These are phyloP conservation scores for Gonium pectorale DNA, from an alignment of 139 green algal species.

Conservation along the genomic window DNA sequence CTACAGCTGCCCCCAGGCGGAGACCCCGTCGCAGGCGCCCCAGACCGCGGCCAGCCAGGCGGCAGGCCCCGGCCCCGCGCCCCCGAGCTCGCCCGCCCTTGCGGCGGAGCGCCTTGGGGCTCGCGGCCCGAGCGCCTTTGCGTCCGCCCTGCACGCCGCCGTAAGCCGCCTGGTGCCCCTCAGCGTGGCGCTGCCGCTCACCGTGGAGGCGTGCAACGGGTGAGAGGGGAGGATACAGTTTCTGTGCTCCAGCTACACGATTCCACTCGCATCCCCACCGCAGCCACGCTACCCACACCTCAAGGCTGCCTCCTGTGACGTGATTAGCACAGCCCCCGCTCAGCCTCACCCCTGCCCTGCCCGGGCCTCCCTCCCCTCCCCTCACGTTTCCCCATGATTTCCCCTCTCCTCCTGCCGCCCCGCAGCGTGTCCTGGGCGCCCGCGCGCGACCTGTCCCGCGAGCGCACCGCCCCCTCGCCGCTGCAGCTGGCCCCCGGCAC, in stretches of 20 bases:
- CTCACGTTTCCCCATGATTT: no score
- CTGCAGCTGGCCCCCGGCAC: slow-evolving; percentile 76
- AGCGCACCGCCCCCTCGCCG: slow-evolving; percentile 30
- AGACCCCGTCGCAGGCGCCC: no score
- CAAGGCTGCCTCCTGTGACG: no score
- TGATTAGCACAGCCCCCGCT: no score
- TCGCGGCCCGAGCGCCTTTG: not conserved
- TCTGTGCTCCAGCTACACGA: not conserved
- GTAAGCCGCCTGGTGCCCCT: slow-evolving; percentile 52
- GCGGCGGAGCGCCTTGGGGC: not conserved
- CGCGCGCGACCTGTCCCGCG: not conserved
- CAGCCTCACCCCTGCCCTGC: no score
- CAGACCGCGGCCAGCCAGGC: no score
- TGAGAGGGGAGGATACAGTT: not conserved
- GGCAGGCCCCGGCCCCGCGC: no score
- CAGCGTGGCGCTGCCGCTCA: slow-evolving; percentile 51
- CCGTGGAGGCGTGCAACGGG: slow-evolving; percentile 52
- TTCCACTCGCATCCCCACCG: no score
- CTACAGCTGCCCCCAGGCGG: no score
- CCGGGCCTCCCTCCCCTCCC: no score
- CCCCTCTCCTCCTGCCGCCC: no score
- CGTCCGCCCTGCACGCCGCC: slow-evolving; percentile 39
- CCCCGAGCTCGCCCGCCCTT: slow-evolving; percentile 1
- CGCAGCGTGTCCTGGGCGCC: slow-evolving; percentile 29
- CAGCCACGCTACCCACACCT: no score